Percentiles rank a stretch among this genome's conserved stretches.
phyloP scores from a whole-genome alignment of 352 stramenopile genomes.

The Pythium vanterpoolii region DNA sequence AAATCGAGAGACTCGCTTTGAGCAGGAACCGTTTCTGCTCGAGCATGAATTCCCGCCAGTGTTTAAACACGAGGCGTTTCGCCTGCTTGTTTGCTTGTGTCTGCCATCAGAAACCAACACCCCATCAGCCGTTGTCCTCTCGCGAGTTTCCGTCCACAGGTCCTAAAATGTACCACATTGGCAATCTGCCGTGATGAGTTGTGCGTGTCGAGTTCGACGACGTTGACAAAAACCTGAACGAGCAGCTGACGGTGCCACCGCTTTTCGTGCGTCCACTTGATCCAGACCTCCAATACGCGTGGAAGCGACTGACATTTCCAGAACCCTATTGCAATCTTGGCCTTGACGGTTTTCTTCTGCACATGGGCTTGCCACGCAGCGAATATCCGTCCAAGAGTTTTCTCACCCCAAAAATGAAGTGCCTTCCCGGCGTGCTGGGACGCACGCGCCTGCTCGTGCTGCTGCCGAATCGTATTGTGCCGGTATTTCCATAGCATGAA shows the following conservation, averaged over 20 bases:
- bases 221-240: slow-evolving; percentile 58
- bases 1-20: slow-evolving; percentile 64
- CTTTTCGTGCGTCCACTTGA: slow-evolving; percentile 21
- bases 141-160: neutral
- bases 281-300: slow-evolving; percentile 56
- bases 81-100: slow-evolving; percentile 36
- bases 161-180: slow-evolving; percentile 29
- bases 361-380: slow-evolving; percentile 40
- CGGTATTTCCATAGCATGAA: slow-evolving; percentile 50
- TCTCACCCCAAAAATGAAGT: slow-evolving; percentile 58
- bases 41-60: slow-evolving; percentile 51
- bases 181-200: slow-evolving; percentile 61
- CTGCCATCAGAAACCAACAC: slow-evolving; percentile 1
- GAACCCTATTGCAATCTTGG: slow-evolving; percentile 59
- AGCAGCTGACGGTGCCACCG: slow-evolving; percentile 32
- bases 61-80: slow-evolving; percentile 42
- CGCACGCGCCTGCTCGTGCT: slow-evolving; percentile 29
- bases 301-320: slow-evolving; percentile 69
- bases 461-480: neutral
- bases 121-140: neutral
- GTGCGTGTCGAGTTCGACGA: slow-evolving; percentile 55
- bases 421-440: slow-evolving; percentile 40
- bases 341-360: slow-evolving; percentile 33
- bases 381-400: slow-evolving; percentile 45
- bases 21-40: slow-evolving; percentile 69